Base-by-base conservation (phyloP, 192 early-diverging fungal genomes). In the Haplosporangium gracile region DNA sequence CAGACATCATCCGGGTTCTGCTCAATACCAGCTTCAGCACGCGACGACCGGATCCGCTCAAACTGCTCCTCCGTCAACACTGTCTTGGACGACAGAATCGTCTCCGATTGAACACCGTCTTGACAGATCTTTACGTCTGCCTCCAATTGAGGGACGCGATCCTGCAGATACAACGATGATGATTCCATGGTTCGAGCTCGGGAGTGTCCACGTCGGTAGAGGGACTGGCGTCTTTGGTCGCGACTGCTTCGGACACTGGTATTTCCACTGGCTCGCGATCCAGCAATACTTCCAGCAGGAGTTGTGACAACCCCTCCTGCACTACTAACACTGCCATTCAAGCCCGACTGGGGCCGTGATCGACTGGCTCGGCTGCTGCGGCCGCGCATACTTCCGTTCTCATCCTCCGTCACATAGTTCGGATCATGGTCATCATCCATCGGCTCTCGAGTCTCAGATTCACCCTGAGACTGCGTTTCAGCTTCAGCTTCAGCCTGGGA, bases 11-110 rank as follows among this genome's bases (percentile, higher is more conserved):
- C 55, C 3, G 32, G 20, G 2, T 26, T 63, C 5, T 34, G 32
- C 0, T 71, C 51, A 11, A 34, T 20, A 1, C 42, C 60, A 4
- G 70, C 24, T 2, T 51, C 36, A 29, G 0, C 36, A 9, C 51
- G n/a, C 26, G 77, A 39, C 70, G 32, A 55, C 60, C 55, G 78
- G 3, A 78, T 73, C 20, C 70, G 51, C 34, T 80, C 78, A 63
- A 77, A 76, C 55, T 72, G 72, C 40, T 85, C 83, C 6, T 80
- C 72, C 0, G 83, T 80, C 75, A 85, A 39, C 26, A 85, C n/a
- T 0, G 78, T 80, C 47, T 76, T 85, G 57, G 70, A 72, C 24
- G 68, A 77, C 40, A 85, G 63, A 18, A 85, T 45, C n/a, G 78
- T 80, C 75, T 85, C 78, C 0, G 74, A 63, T 2, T 34, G 22